These are phyloP conservation scores for Prunus salicina DNA, from an alignment of 306 rosid genomes.

Conservation along the genomic window DNA sequence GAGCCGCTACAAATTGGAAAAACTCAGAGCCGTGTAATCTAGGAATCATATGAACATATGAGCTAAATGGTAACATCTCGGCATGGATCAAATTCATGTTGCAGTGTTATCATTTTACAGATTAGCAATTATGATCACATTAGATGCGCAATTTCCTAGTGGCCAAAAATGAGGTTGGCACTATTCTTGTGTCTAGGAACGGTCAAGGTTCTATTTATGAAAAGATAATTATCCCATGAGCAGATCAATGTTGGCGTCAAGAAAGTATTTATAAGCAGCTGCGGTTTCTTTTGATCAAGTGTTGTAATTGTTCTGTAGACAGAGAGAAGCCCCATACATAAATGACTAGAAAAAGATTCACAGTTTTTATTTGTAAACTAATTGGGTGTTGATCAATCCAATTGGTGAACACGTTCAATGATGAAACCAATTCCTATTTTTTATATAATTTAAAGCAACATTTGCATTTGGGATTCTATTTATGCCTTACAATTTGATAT, in stretches of 20 bases:
- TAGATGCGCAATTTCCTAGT: neutral
- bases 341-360: too few species aligned
- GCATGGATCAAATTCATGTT: neutral
- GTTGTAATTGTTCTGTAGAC: neutral
- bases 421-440: too few species aligned
- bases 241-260: neutral
- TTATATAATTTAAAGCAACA: too few species aligned
- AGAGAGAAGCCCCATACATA: neutral
- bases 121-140: neutral
- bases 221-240: too few species aligned
- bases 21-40: constrained; percentile 40
- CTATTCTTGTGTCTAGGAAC: neutral
- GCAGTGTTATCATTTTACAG: neutral
- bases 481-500: too few species aligned
- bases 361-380: too few species aligned
- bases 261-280: neutral
- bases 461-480: too few species aligned
- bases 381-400: too few species aligned
- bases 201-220: neutral
- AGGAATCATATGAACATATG: neutral
- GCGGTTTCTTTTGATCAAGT: neutral
- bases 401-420: too few species aligned
- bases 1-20: constrained; percentile 31
- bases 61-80: neutral
- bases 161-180: constrained; percentile 1